Base-by-base conservation (phyloP, 768 basidiomycete genomes). In the Panus rudis region DNA sequence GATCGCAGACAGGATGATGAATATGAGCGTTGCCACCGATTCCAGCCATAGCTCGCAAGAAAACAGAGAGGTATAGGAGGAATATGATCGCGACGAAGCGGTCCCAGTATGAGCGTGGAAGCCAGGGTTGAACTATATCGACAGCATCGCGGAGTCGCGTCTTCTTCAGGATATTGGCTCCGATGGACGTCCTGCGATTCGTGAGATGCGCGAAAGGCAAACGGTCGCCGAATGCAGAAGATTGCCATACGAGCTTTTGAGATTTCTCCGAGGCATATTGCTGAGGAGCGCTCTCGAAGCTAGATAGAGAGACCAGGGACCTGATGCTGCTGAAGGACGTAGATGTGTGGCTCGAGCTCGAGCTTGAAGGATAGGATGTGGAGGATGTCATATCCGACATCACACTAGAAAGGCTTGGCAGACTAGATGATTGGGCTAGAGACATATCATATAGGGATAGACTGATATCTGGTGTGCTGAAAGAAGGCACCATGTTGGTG, bases 51-150 rank as follows among this genome's bases (percentile, higher is more conserved):
- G 41, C 41, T 4, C 12, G 13, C 4, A 33, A 31, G 10, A 42
- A 22, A 31, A 33, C 20, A n/a, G 16, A 19, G 11, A 42, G 14
- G 20, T 33, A 42, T 12, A 33, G 8, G 20, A 12, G 34, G 30
- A 42, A 42, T 4, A 42, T 19, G 6, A 42, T 20, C 30, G 34
- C 31, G 30, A 42, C 41, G 16, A 33, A n/a, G 16, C 41, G 41
- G 11, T 42, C 41, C 41, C 41, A 42, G 12, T 32, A 17, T 10
- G 33, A 35, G 33, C 16, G 7, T 35, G 33, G 33, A 14, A 35
- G n/a, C n/a, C n/a, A 17, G 33, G n/a, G 16, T 35, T 17, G 10
- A 20, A 35, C 7, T 6, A 22, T 11, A 8, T 6, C 13, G 5
- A 13, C 6, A 6, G 30, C 34, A 13, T 25, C 10, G 12, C 20